Conservation (phyloP, 2,329 filamentous ascomycete genomes). For the Pseudogymnoascus sp. region DNA sequence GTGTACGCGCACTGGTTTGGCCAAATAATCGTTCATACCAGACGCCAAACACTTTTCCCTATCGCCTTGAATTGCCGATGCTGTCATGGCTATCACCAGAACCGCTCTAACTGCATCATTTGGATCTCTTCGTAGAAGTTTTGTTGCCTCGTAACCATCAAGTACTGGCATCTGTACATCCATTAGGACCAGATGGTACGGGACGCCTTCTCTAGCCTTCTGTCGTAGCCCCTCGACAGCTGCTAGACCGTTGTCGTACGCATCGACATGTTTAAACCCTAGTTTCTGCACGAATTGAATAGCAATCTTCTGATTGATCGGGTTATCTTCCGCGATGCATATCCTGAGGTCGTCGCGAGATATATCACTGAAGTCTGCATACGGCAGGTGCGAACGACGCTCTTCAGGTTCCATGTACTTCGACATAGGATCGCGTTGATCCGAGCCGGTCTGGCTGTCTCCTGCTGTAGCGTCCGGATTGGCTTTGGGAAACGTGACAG, state of each 20-base stretch:
- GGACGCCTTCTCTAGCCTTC: slow-evolving; percentile 61
- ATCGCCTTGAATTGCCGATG: slow-evolving; percentile 88
- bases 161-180: slow-evolving; percentile 94
- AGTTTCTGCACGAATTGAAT: slow-evolving; percentile 83
- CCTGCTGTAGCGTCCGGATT: slow-evolving; percentile 52
- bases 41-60: slow-evolving; percentile 91
- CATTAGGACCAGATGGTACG: slow-evolving; percentile 90
- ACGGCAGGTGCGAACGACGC: slow-evolving; percentile 36
- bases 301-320: slow-evolving; percentile 90
- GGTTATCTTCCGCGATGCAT: slow-evolving; percentile 91
- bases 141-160: slow-evolving; percentile 87
- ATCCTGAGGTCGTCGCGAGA: slow-evolving; percentile 73
- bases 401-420: slow-evolving; percentile 34
- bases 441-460: slow-evolving; percentile 38
- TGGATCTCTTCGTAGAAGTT: slow-evolving; percentile 68
- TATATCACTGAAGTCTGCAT: slow-evolving; percentile 63
- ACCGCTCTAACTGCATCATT: slow-evolving; percentile 72
- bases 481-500: slow-evolving; percentile 78
- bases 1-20: slow-evolving; percentile 87
- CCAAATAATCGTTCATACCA: slow-evolving; percentile 96
- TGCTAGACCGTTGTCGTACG: slow-evolving; percentile 82
- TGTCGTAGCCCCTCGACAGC: slow-evolving; percentile 78
- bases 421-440: slow-evolving; percentile 30
- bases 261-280: slow-evolving; percentile 73
- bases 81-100: slow-evolving; percentile 96